Percentiles rank a stretch among this genome's conserved stretches.
These are phyloP conservation scores for Rossbeevera mucosa DNA, from an alignment of 768 basidiomycete species.

Conservation along the genomic window DNA sequence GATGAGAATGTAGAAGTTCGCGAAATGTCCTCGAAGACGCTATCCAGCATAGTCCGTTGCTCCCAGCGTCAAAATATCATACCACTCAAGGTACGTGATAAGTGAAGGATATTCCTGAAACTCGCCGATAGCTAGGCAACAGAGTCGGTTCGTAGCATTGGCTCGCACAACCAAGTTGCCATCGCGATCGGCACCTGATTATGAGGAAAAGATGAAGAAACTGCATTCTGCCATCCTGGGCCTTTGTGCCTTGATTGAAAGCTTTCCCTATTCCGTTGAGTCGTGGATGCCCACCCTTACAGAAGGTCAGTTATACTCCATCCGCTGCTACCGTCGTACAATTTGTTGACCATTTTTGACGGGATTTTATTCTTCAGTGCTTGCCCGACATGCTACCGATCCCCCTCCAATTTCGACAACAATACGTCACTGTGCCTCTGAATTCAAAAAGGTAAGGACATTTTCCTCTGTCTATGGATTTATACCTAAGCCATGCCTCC, in stretches of 20 bases:
- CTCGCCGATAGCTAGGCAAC: constrained; percentile 5
- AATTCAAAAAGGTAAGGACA: constrained; percentile 74
- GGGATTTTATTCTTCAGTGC: constrained; percentile 40
- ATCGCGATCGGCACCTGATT: constrained; percentile 59
- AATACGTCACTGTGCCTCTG: constrained; percentile 78
- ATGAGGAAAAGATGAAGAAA: constrained; percentile 65
- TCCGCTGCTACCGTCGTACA: neutral
- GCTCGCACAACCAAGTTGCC: constrained; percentile 63
- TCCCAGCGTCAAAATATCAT: constrained; percentile 86
- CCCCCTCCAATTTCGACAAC: constrained; percentile 89
- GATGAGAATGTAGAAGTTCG: constrained; percentile 93
- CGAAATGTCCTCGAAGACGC: constrained; percentile 81
- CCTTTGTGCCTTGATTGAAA: constrained; percentile 89
- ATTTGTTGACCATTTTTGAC: neutral
- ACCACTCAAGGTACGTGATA: constrained; percentile 62
- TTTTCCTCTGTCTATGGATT: constrained; percentile 6
- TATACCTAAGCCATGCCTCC: constrained; percentile 1
- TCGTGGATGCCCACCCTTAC: constrained; percentile 85
- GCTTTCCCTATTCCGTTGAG: constrained; percentile 94
- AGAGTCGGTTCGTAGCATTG: constrained; percentile 79
- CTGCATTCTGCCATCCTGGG: constrained; percentile 91
- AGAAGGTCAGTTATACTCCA: constrained; percentile 46
- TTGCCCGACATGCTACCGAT: constrained; percentile 76
- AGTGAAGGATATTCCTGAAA: neutral
- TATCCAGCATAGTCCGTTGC: constrained; percentile 84